Evolutionary conservation across 2,329 filamentous ascomycete genomes (phyloP).

Genomic region (Epicoccum sorghinum): DNA sequence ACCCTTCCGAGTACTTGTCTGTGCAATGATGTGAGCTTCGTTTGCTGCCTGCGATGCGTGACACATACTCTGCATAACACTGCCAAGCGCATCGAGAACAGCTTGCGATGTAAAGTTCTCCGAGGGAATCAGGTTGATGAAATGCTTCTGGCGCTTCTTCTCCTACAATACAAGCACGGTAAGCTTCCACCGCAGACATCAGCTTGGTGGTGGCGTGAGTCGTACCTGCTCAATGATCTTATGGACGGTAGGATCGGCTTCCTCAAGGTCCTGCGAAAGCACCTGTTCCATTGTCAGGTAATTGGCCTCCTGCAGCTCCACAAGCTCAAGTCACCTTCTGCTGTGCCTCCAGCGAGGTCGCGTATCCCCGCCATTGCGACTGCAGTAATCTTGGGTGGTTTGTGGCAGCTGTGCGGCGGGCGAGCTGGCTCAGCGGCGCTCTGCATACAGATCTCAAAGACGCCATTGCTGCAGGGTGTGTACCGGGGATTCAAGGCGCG

Average conservation of each 20-base stretch:
- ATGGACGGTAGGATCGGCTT: slow-evolving; percentile 86
- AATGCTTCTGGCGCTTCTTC: slow-evolving; percentile 95
- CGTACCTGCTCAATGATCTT: slow-evolving; percentile 88
- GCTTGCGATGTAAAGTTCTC: slow-evolving; percentile 99
- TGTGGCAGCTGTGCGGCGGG: slow-evolving; percentile 37
- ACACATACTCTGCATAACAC: slow-evolving; percentile 51
- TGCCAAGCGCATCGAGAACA: slow-evolving; percentile 94
- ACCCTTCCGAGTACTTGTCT: slow-evolving; percentile 99
- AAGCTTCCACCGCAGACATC: slow-evolving; percentile 14
- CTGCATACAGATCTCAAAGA: slow-evolving; percentile 49
- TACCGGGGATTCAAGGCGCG: slow-evolving; percentile 18
- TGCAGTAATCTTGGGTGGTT: slow-evolving; percentile 40
- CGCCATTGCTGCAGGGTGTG: slow-evolving; percentile 45
- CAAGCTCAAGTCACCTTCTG: slow-evolving; percentile 50
- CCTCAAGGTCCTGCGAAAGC: slow-evolving; percentile 76
- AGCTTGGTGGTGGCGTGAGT: slow-evolving; percentile 11
- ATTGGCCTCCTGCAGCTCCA: background rate
- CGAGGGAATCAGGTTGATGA: slow-evolving; percentile 98
- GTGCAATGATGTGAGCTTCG: slow-evolving; percentile 48
- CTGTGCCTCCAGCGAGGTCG: slow-evolving; percentile 54
- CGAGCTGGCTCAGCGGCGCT: slow-evolving; percentile 47
- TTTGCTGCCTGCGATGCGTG: slow-evolving; percentile 67
- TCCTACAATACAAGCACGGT: slow-evolving; percentile 63
- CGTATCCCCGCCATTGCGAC: slow-evolving; percentile 48
- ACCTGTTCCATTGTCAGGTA: slow-evolving; percentile 61